A percentile compares a stretch with the other conserved stretches of the same genome.
Conservation (phyloP, 2,329 filamentous ascomycete genomes). For the Colletotrichum endophyticum region DNA sequence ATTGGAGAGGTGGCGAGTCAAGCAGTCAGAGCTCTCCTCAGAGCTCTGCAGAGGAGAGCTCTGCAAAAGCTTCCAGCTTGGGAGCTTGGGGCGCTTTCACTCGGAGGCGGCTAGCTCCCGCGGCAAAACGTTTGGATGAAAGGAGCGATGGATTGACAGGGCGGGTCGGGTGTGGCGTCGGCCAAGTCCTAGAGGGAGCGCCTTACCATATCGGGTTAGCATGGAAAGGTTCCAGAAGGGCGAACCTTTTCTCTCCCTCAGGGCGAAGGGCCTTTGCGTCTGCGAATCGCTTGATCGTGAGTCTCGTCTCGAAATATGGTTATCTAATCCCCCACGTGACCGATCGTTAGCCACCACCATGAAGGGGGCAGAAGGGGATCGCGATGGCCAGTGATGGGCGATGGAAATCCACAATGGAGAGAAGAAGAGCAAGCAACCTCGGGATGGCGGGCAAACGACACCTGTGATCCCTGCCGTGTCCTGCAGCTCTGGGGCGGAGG, state of each 20-base stretch:
- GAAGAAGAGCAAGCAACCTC: neutral
- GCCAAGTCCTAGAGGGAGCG: neutral
- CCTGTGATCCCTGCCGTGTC: neutral
- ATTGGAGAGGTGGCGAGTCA: neutral
- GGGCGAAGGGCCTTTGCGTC: neutral
- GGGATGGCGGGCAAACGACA: constrained; percentile 4
- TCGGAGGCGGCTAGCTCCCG: constrained; percentile 9
- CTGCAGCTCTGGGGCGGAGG: constrained; percentile 9
- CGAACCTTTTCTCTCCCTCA: neutral
- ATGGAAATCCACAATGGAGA: neutral
- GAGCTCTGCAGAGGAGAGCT: neutral
- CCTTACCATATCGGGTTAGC: neutral
- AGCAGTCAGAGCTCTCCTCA: neutral
- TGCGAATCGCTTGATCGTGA: neutral
- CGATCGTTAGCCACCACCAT: neutral
- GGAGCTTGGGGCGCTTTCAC: neutral
- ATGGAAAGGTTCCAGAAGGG: constrained; percentile 13
- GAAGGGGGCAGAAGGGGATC: neutral
- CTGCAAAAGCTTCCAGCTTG: neutral
- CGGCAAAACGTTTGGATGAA: neutral
- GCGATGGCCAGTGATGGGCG: neutral
- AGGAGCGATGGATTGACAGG: neutral
- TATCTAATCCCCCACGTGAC: neutral
- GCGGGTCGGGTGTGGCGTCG: constrained; percentile 16
- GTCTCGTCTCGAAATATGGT: neutral